Base-by-base conservation (phyloP, 768 basidiomycete species). In the Cyclocybe aegerita region DNA sequence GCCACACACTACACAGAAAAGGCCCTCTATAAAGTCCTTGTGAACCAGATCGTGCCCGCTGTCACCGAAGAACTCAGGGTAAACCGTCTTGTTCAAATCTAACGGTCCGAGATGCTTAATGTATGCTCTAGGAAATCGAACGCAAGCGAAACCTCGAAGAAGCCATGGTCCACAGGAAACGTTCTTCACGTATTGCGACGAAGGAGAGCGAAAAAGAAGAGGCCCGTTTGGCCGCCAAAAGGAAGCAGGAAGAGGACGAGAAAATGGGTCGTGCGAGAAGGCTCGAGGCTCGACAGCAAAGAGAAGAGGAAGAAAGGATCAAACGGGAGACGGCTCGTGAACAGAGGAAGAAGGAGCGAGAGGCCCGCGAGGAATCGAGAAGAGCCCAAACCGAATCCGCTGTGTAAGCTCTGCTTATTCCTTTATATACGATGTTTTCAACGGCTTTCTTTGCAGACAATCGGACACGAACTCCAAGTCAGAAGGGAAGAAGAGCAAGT, bases 101-200 rank as follows among this genome's bases (percentile, higher is more conserved):
- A 2, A 3, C 15, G 23, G 12, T 29, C 4, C 1, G 10, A 38
- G 23, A 2, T 11, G 8, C 42, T 53, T 5, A 49, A 23, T 16
- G 8, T 14, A 7, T 39, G 2, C 30, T 23, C 38, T 61, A 90
- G 88, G 83, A 88, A 69, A 69, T 75, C 30, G 80, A 86, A 60
- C 77, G 73, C 33, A 82, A 83, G 62, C 75, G 77, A 16, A 80
- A 75, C 10, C 52, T 88, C 44, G 87, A 90, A 54, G 86, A 89
- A 55, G 88, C 90, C 1, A 70, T 94, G 9, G 79, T 82, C 17
- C 88, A 90, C 52, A 84, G 94, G 52, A 97, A 98, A 66, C 86
- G 94, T 16, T 96, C 93, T 0, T 91, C 91, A 12, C 88, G 95
- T 31, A 83, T 97, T 50, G 89, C 91, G 3, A 70, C 85, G 35